phyloP scores from a whole-genome alignment of 495 filamentous ascomycete genomes.

The Jackrogersella multiformis region DNA sequence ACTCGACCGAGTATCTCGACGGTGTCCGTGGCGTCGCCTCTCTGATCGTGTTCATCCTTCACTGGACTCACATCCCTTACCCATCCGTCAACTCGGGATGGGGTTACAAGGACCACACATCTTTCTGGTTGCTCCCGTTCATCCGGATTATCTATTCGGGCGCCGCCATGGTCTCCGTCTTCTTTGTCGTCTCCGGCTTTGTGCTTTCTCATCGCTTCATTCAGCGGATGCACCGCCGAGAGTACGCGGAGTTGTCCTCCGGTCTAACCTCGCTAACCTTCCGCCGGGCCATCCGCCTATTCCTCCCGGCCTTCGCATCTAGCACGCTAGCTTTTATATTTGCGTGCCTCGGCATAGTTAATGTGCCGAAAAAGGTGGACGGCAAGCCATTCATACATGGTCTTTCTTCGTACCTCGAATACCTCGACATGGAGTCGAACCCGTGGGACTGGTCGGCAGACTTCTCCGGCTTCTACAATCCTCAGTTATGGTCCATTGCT shows the following conservation, averaged over 20 bases:
- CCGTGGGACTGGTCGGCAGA: slow-evolving; percentile 42
- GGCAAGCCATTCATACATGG: slow-evolving; percentile 50
- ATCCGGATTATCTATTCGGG: slow-evolving; percentile 68
- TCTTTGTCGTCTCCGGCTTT: slow-evolving; percentile 74
- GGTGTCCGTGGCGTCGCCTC: slow-evolving; percentile 61
- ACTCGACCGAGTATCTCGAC: slow-evolving; percentile 58
- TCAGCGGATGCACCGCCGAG: slow-evolving; percentile 44
- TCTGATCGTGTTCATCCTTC: slow-evolving; percentile 58
- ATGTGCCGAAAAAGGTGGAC: slow-evolving; percentile 41
- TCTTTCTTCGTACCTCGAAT: slow-evolving; percentile 41
- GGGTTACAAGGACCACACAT: slow-evolving; percentile 48
- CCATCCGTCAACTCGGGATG: slow-evolving; percentile 55
- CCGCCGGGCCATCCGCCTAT: slow-evolving; percentile 67
- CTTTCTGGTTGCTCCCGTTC: slow-evolving; percentile 66
- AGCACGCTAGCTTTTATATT: slow-evolving; percentile 64
- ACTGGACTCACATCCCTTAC: slow-evolving; percentile 51
- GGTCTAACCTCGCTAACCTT: slow-evolving; percentile 68
- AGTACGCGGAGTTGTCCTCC: slow-evolving; percentile 44
- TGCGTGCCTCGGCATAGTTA: slow-evolving; percentile 61
- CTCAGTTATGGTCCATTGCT: slow-evolving; percentile 63
- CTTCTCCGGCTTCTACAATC: slow-evolving; percentile 49
- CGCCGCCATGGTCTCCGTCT: slow-evolving; percentile 73
- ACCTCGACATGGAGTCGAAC: slow-evolving; percentile 50
- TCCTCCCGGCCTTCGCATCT: slow-evolving; percentile 65
- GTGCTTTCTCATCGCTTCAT: slow-evolving; percentile 68